Conservation (phyloP, 2,329 filamentous ascomycete species). For the Hymenoscyphus salicellus region DNA sequence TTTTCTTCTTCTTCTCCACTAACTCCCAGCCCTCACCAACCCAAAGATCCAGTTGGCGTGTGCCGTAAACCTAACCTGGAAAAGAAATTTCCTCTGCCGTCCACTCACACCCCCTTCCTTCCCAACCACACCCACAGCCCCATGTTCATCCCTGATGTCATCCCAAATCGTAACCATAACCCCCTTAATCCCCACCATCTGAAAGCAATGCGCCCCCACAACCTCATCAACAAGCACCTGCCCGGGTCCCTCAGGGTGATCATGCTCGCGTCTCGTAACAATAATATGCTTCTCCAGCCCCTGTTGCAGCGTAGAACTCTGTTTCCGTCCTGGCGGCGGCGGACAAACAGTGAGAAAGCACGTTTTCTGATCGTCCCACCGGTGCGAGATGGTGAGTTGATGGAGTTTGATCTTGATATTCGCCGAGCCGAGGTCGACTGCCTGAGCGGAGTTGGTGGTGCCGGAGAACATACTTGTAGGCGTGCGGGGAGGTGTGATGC, state of each 20-base stretch:
- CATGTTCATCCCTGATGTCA: conserved; percentile 25
- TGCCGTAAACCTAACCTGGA: conserved; percentile 19
- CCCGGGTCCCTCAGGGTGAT: conserved; percentile 15
- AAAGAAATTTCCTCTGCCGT: conserved; percentile 22
- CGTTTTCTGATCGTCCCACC: conserved; percentile 90
- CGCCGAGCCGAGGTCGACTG: conserved; percentile 62
- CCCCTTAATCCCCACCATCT: conserved; percentile 21
- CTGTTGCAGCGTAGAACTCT: conserved; percentile 58
- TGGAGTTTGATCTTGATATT: conserved; percentile 88
- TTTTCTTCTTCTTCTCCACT: not conserved
- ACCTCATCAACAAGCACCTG: conserved; percentile 19
- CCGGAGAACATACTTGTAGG: conserved; percentile 25
- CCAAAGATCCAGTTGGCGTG: conserved; percentile 27
- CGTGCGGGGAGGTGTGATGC: conserved; percentile 36
- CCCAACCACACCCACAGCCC: conserved; percentile 22
- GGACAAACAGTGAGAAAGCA: conserved; percentile 79
- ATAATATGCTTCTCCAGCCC: conserved; percentile 82
- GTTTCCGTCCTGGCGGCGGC: conserved; percentile 61
- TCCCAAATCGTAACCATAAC: conserved; percentile 25
- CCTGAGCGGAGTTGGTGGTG: conserved; percentile 34
- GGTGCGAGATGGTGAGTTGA: conserved; percentile 68
- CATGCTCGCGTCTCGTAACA: conserved; percentile 59
- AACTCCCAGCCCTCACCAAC: conserved; percentile 8
- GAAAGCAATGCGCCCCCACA: conserved; percentile 20
- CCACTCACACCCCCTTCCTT: conserved; percentile 25